phyloP scores from a whole-genome alignment of 495 filamentous ascomycete species.

The Penicillium riverlandense region DNA sequence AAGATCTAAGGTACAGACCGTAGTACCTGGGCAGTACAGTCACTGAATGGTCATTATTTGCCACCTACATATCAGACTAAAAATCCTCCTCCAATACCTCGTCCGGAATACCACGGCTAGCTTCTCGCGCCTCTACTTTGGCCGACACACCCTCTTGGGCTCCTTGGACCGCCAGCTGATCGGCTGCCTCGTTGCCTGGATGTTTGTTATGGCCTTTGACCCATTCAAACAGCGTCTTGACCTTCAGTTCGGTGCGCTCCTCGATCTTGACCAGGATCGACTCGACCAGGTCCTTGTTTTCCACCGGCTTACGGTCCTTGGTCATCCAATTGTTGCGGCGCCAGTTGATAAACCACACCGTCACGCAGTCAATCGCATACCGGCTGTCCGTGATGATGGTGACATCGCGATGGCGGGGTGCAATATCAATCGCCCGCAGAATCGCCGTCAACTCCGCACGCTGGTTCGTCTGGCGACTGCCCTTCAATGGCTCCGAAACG shows the following conservation, averaged over 20 bases:
- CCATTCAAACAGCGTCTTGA: slow-evolving; percentile 70
- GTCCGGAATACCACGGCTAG: slow-evolving; percentile 18
- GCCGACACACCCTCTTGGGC: slow-evolving; percentile 34
- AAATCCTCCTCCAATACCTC: slow-evolving; percentile 29
- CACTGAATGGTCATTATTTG: too few relatives aligned
- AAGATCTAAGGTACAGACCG: too few relatives aligned
- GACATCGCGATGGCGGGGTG: slow-evolving; percentile 55
- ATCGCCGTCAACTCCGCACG: slow-evolving; percentile 90
- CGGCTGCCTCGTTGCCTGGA: slow-evolving; percentile 71
- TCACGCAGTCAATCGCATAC: slow-evolving; percentile 88
- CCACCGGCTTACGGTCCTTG: slow-evolving; percentile 57
- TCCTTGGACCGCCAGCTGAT: slow-evolving; percentile 64
- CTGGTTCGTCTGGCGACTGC: slow-evolving; percentile 81
- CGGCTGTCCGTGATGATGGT: slow-evolving; percentile 75
- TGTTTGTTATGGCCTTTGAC: slow-evolving; percentile 72
- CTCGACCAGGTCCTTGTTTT: slow-evolving; percentile 80
- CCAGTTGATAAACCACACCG: slow-evolving; percentile 78
- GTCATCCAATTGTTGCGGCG: slow-evolving; percentile 73
- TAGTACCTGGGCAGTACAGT: too few relatives aligned
- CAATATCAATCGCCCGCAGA: slow-evolving; percentile 70
- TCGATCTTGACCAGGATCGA: slow-evolving; percentile 66
- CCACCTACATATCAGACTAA: not conserved
- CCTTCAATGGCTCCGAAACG: slow-evolving; percentile 72
- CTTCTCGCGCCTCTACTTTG: slow-evolving; percentile 21
- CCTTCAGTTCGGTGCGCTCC: slow-evolving; percentile 52